Base-by-base conservation (phyloP, 805 yeast species). In the Blastobotrys parvus region DNA sequence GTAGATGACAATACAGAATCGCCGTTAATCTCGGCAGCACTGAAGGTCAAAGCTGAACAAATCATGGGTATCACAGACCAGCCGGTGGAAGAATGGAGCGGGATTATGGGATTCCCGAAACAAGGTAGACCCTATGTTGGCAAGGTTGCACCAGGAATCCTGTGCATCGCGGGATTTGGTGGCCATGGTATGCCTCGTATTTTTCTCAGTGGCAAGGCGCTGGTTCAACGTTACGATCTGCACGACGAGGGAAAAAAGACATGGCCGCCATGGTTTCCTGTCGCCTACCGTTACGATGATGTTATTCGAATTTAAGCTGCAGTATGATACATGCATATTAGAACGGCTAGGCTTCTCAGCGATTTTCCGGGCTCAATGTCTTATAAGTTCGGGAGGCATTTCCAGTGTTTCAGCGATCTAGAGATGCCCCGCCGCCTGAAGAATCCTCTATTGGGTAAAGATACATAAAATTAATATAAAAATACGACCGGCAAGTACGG, bases 171-270 rank as follows among this genome's bases (percentile, higher is more conserved):
- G 3, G 77, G 77, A 0, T 72, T 69, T 54, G 65, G 68, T 35
- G 77, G 75, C 2, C 76, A 72, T 53, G 77, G 77, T 18, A 70
- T 72, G 75, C 74, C 76, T 27, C 57, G 75, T 33, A 67, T 69
- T 7, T 64, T 64, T 43, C 41, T 67, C 4, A 49, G 62, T 35
- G 72, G 70, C 13, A 63, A 67, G 43, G 70, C 69, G 1, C 44
- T 70, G 17, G 71, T 49, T 4, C 34, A 38, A 31, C n/a, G n/a
- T n/a, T n/a, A n/a, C n/a, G n/a, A n/a, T n/a, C 41, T 33, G 22
- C 19, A 25, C 15, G 39, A 35, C 6, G 21, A 35, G 6, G 42
- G 40, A 19, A 10, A 29, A n/a, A n/a, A n/a, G n/a, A n/a, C n/a
- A n/a, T 49, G 43, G 44, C 52, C 52, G 5, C 36, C 35, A 7